These are phyloP conservation scores for Mortierella sp. DNA, from an alignment of 371 early-diverging fungal genomes.

Conservation along the genomic window DNA sequence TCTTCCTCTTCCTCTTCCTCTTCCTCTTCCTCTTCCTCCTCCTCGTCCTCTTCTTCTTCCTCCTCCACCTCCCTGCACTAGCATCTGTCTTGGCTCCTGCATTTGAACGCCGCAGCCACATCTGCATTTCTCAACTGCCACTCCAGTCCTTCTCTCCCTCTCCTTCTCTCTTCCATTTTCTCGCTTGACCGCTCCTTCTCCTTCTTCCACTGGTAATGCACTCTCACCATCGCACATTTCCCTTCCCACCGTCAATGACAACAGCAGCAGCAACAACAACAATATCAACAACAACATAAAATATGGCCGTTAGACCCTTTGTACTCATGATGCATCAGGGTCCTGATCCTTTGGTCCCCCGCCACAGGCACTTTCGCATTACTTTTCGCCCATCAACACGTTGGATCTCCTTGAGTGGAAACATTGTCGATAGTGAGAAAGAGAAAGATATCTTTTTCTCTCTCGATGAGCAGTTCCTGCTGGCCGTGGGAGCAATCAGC, in stretches of 20 bases:
- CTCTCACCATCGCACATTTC: neutral
- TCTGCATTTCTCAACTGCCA: too few relatives aligned
- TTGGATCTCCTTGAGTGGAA: too few relatives aligned
- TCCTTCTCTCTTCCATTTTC: neutral
- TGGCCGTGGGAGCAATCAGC: too few relatives aligned
- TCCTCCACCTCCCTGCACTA: neutral
- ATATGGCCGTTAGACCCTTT: too few relatives aligned
- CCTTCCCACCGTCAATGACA: neutral
- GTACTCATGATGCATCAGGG: too few relatives aligned
- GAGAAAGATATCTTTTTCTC: too few relatives aligned
- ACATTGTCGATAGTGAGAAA: too few relatives aligned
- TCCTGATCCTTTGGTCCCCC: neutral
- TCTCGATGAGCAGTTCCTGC: too few relatives aligned
- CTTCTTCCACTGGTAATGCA: too few relatives aligned
- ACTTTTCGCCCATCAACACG: too few relatives aligned
- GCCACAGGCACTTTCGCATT: neutral
- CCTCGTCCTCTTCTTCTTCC: neutral
- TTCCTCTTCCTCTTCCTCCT: neutral
- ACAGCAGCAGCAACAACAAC: too few relatives aligned
- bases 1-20: neutral
- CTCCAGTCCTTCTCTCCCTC: neutral
- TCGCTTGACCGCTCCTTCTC: neutral
- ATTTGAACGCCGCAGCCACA: neutral
- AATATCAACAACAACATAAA: too few relatives aligned
- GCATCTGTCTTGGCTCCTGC: neutral